Conservation (phyloP, 495 filamentous ascomycete genomes). For the Cercophora sp. region DNA sequence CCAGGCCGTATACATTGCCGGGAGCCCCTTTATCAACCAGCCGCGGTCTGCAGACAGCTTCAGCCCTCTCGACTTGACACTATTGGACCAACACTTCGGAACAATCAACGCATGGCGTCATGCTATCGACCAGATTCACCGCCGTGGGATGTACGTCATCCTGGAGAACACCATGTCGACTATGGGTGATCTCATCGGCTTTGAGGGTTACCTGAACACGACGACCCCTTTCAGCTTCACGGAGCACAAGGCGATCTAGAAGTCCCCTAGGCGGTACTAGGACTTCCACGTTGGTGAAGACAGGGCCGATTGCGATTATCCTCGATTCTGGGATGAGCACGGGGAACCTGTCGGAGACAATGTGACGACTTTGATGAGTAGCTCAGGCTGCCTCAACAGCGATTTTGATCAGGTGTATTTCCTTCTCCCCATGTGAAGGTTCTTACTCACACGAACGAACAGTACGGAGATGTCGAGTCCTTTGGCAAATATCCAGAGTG, state of each 20-base stretch:
- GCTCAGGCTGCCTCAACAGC: slow-evolving; percentile 56
- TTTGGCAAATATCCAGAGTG: slow-evolving; percentile 68
- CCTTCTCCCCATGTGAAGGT: too few species aligned
- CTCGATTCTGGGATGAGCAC: slow-evolving; percentile 60
- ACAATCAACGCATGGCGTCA: slow-evolving; percentile 59
- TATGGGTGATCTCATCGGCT: slow-evolving; percentile 64
- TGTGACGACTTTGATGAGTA: slow-evolving; percentile 36
- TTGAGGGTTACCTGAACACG: slow-evolving; percentile 59
- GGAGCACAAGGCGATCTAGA: slow-evolving; percentile 57
- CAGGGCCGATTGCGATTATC: slow-evolving; percentile 54
- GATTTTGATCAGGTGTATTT: slow-evolving; percentile 56
- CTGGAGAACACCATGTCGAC: slow-evolving; percentile 69
- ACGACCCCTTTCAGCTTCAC: slow-evolving; percentile 53
- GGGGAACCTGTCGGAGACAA: slow-evolving; percentile 30
- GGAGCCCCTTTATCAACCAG: slow-evolving; percentile 41
- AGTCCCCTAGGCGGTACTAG: slow-evolving; percentile 52
- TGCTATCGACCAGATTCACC: slow-evolving; percentile 59
- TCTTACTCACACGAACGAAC: background rate
- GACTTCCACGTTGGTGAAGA: slow-evolving; percentile 57
- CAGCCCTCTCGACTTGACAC: slow-evolving; percentile 27
- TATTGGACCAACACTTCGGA: slow-evolving; percentile 28
- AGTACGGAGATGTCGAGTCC: slow-evolving; percentile 62
- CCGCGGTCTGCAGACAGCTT: slow-evolving; percentile 54
- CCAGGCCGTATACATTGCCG: slow-evolving; percentile 63
- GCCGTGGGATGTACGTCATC: slow-evolving; percentile 65